Base-by-base conservation (phyloP, 176 grass and related monocot species). In the Zizania latifolia region DNA sequence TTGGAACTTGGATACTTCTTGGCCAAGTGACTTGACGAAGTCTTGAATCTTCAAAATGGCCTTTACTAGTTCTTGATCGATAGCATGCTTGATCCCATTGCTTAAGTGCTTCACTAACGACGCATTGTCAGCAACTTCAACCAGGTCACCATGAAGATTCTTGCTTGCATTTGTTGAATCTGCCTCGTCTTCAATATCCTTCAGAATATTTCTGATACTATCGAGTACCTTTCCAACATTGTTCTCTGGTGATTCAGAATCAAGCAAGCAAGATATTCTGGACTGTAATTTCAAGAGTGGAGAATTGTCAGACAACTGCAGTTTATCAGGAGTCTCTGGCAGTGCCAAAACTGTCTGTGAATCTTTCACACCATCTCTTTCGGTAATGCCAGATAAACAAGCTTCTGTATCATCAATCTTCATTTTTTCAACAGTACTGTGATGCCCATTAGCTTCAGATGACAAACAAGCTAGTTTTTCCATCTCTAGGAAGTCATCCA, bases 401-500 rank as follows among this genome's bases (percentile, higher is more conserved):
- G 77, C 55, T 12, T 85, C 89, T 71, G 48, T 72, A 78, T 91
- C 58, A 35, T 89, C 86, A 13, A 70, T 64, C 62, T 97, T 97
- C 76, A 84, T 71, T 64, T 90, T 91, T 11, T 90, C 84, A 75
- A 75, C 45, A 56, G 73, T 24, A 50, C 68, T 80, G 55, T 36
- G 78, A 70, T 89, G 83, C 59, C 82, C 72, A 78, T 87, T 86
- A 39, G 78, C 76, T 58, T 88, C 87, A 80, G 84, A 58, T 62
- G 91, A 38, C 81, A 88, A 71, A 48, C 87, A 92, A 36, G 96
- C 96, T 81, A 99, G 61, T 78, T 60, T 99, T 82, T 99, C 96
- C 96, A 99, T 99, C 87, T 99, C 96, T 78, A 99, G 78, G 84
- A 99, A 99, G 81, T 99, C 96, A 99, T 99, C 96, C 96, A 99